Base-by-base conservation (phyloP, 768 basidiomycete genomes). In the Lentinula boryana region DNA sequence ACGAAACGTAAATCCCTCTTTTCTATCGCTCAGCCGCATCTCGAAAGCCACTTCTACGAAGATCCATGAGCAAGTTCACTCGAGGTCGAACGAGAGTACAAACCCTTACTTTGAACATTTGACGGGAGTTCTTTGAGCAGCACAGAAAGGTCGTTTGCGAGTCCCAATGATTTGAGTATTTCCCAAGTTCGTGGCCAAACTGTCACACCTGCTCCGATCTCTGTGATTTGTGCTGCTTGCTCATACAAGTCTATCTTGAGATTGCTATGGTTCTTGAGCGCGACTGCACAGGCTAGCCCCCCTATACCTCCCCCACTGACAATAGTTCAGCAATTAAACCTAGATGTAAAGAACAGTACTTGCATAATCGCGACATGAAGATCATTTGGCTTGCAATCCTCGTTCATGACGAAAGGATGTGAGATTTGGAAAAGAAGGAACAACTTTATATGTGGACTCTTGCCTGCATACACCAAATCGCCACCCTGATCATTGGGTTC, bases 171-270 rank as follows among this genome's bases (percentile, higher is more conserved):
- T 70, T 72, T 60, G 35, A 60, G 50, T 27, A 60, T 40, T 3
- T 52, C 48, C 58, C 58, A 60, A n/a, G 58, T 60, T 50, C 72
- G 67, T 10, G 58, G 62, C 76, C 74, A 73, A 3, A 75, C 43
- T 10, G 66, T 58, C 32, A 77, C 67, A n/a, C 75, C 76, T 6
- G 72, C 76, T 10, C 76, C 76, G 7, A 69, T 63, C 4, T 70
- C 70, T 36, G 69, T 68, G 51, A 76, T 68, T 21, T 69, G 68
- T 4, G 70, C 65, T n/a, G 69, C 71, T 16, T 73, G 68, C 65
- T 77, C 76, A 48, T 77, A 77, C 9, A 76, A 40, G 62, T 75
- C 67, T 32, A 70, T 54, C 36, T 66, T 63, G 50, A 70, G 44
- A 60, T 66, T 51, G 35, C 66, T 69, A 43, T 38, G 12, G 23